These are phyloP conservation scores for Diplocarpon rosae DNA, from an alignment of 2,329 filamentous ascomycete genomes.

Conservation along the genomic window DNA sequence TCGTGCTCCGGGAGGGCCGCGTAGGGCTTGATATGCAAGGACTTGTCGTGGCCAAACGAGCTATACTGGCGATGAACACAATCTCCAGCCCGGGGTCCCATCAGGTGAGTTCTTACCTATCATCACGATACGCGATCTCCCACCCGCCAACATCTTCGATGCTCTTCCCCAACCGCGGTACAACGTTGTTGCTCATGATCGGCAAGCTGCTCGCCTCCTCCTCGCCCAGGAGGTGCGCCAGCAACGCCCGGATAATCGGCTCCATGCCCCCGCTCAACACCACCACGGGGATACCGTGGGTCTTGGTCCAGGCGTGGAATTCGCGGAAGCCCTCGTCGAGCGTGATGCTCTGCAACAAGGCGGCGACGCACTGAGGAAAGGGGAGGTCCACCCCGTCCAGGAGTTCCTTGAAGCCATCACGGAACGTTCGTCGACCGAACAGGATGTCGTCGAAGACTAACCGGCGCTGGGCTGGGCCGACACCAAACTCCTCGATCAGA, in stretches of 20 bases:
- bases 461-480: conserved; percentile 58
- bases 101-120: conserved; percentile 44
- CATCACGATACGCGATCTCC: conserved; percentile 79
- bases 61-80: conserved; percentile 3
- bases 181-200: conserved; percentile 79
- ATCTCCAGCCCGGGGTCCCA: neutral
- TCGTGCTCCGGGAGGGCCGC: conserved; percentile 54
- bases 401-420: conserved; percentile 83
- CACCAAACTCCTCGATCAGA: conserved; percentile 86
- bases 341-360: conserved; percentile 70
- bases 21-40: conserved; percentile 79
- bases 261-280: conserved; percentile 90
- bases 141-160: conserved; percentile 77
- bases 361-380: conserved; percentile 68
- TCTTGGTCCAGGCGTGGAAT: conserved; percentile 74
- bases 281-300: conserved; percentile 80
- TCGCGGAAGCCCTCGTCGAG: conserved; percentile 79
- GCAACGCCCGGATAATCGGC: conserved; percentile 75
- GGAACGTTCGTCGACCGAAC: conserved; percentile 57
- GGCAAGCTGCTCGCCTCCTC: conserved; percentile 60
- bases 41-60: conserved; percentile 88
- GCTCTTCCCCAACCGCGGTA: conserved; percentile 51
- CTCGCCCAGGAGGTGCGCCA: conserved; percentile 65
- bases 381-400: conserved; percentile 74
- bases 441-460: conserved; percentile 69